Base-by-base conservation (phyloP, 179 eudicot species). In the Beta corolliflora region DNA sequence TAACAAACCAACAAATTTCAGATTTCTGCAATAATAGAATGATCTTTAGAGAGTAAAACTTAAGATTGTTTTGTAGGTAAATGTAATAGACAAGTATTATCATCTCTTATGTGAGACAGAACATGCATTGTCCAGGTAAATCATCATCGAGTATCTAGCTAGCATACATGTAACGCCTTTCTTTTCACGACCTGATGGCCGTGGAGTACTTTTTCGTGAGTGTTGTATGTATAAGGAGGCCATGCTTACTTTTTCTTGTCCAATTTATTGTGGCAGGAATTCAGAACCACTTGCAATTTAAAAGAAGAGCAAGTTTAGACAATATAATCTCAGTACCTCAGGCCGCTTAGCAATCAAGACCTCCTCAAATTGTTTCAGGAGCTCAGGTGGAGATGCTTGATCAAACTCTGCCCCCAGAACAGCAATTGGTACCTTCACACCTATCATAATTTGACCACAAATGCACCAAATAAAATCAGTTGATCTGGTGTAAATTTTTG, bases 401-500 rank as follows among this genome's bases (percentile, higher is more conserved):
- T 93, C 94, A 67, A 52, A 18, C 86, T 92, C 94, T 41, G 94
- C 98, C 73, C 93, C 93, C 58, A 92, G 83, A 73, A 93, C 46
- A 64, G 91, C 88, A 48, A 89, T 60, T 16, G 93, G 90, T 14
- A 61, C 89, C 86, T 89, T 89, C 78, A 90, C 83, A 74, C 82
- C 97, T 93, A 85, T 29, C 65, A 46, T 4, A 4, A 46, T 25
- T 46, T 46, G 52, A 77, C 25, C 9, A 59, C 1, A 59, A 1
- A 59, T 14, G 8, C 19, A 18, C 25, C 60, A 56, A 3, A 56
- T 56, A 56, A 56, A 48, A 48, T 48, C 52, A 48, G 52, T 48
- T 9, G 7, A 48, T 48, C 52, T 48, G 9, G 52, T 9, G 52
- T 48, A 48, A 48, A 48, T 48, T 6, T 36, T 48, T 48, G 52